Evolutionary conservation across 192 early-diverging fungal species (phyloP), one percentile per base, ranked within the genome.

Genomic region (Coemansia sp.): DNA sequence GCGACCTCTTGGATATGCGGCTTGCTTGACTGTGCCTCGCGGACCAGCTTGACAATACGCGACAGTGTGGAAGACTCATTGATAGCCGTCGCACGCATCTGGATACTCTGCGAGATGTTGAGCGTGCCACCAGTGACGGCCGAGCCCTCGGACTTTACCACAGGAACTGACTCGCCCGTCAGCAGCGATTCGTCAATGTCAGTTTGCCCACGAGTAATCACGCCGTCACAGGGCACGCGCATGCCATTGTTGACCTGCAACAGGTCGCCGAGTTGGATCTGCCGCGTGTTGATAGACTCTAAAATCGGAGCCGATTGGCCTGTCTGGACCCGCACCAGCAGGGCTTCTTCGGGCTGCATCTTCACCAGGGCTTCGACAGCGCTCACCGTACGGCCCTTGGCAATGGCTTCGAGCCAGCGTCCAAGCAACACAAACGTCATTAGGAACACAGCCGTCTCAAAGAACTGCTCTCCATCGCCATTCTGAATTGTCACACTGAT

Each of bases 391-490:
- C 94, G 79, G 1, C 92, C 95, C 77, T 97, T 99, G 60, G 97
- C 95, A 59, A 91, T 75, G 63, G 95, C 93, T 70, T 97, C 95
- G 14, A 99, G 83, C 75, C 92, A 97, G 26, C 95, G 82, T 2
- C 97, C 97, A 18, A 99, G 76, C 2, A 90, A 85, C 23, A 99
- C 89, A 85, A 99, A 97, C 0, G 92, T 89, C 57, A 99, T 92
- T 53, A 99, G 76, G 75, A 92, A 93, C 36, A 90, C 87, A 2
- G 89, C 89, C 0, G 97, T 99, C 65, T 99, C 97, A 67, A 96
- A 99, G 63, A 96, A 96, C 24, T 93, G 90, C 37, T 93, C 86
- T 5, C 93, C 86, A 18, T 73, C 73, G 7, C 59, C 65, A 31
- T 87, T 64, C 13, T 83, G 65, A 26, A 78, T 56, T 34, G 63